Percentiles rank a stretch among this genome's conserved stretches.
phyloP scores from a whole-genome alignment of 2,329 filamentous ascomycete species.

The Cadophora sp. region DNA sequence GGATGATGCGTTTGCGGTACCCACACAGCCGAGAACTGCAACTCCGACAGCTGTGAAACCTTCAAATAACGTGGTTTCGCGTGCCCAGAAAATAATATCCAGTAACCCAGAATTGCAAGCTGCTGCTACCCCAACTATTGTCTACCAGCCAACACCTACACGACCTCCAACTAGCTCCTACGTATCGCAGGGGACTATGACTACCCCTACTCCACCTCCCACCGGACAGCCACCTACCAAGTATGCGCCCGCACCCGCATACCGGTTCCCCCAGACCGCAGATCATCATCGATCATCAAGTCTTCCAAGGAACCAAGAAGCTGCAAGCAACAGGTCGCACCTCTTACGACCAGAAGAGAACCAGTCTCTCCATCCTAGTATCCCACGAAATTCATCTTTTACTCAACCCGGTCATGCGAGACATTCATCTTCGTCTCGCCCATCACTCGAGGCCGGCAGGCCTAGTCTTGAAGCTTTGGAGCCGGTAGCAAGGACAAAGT shows the following conservation, averaged over 20 bases:
- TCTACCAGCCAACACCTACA: conserved; percentile 44
- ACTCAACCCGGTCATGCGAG: conserved; percentile 48
- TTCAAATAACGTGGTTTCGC: conserved; percentile 56
- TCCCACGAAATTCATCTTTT: conserved; percentile 43
- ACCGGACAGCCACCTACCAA: conserved; percentile 33
- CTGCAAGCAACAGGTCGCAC: conserved; percentile 27
- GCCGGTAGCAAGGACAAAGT: conserved; percentile 65
- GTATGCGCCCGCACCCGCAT: conserved; percentile 38
- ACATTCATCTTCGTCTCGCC: conserved; percentile 61
- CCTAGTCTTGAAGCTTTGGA: conserved; percentile 69
- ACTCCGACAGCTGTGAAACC: conserved; percentile 29
- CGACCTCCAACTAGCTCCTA: conserved; percentile 51
- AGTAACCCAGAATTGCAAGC: conserved; percentile 65
- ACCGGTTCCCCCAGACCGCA: conserved; percentile 38
- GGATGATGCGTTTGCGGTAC: conserved; percentile 77
- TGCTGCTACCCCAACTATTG: conserved; percentile 51
- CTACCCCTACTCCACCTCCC: conserved; percentile 59
- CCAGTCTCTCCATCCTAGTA: conserved; percentile 31
- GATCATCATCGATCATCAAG: conserved; percentile 59
- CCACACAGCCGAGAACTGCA: conserved; percentile 29
- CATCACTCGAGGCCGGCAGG: conserved; percentile 75
- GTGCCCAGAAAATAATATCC: conserved; percentile 68
- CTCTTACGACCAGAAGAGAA: conserved; percentile 37
- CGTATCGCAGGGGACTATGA: conserved; percentile 84
- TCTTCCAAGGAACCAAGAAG: conserved; percentile 48